Base-by-base conservation (phyloP, 805 yeast genomes). In the Hanseniaspora vineae region DNA sequence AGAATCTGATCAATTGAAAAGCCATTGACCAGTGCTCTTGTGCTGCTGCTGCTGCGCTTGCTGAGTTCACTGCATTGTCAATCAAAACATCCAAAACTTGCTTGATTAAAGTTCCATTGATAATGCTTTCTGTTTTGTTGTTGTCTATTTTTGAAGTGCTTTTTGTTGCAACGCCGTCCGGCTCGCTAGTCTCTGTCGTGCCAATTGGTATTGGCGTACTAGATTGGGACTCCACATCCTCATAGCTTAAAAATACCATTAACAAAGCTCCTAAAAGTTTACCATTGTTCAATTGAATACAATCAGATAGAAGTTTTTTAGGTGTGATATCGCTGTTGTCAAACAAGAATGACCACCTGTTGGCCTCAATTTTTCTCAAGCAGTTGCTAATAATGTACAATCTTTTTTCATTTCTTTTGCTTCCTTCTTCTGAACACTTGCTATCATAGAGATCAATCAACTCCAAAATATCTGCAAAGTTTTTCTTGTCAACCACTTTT, bases 1-100 rank as follows among this genome's bases (percentile, higher is more conserved):
- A 49, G 9, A 63, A 51, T 32, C 66, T 47, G 29, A 58, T 54
- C 32, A 63, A 47, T 45, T 63, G 67, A 50, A 63, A 61, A 23
- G 65, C 60, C 62, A 63, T 56, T 29, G 61, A 65, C 67, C 67
- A 63, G 2, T 57, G 55, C 12, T 61, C 65, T 4, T 58, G 55
- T 5, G 67, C 66, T 43, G 52, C 54, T 43, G 52, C 54, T 9
- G 46, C 49, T 13, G 50, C 49, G 29, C 56, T 59, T 4, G 52
- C 43, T 1, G 61, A 42, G 20, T 51, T 50, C 2, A 62, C 56
- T 3, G 66, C 67, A 44, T 60, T 57, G 18, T 55, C 51, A 8
- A 61, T 64, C 6, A 63, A 50, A 12, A 61, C 48, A 40, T 57
- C 50, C 29, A 63, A 40, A 13, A 63, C 60, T 47, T 57, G 56